Base-by-base conservation (phyloP, 345 rosid species). In the Firmiana major region DNA sequence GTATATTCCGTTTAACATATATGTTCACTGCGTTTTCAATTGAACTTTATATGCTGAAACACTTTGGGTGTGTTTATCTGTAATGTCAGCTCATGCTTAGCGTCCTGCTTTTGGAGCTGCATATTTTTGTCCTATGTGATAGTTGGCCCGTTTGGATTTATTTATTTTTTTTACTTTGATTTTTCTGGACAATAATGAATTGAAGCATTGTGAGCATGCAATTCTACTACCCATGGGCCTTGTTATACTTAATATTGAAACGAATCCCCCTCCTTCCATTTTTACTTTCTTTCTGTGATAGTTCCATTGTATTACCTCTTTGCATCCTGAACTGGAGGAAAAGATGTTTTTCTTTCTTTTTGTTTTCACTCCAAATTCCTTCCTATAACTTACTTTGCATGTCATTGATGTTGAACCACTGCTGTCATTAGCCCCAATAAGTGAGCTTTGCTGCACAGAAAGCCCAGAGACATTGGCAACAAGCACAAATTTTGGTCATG, bases 381-480 rank as follows among this genome's bases (percentile, higher is more conserved):
- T 38, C 4, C 38, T 19, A 1, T n/a, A 46, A 60, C 65, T 51
- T 46, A 79, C 10, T 26, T 34, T 71, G 63, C 42, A 0, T 76
- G 49, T 22, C 60, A 71, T 67, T 69, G 42, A 62, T 31, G 54
- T 17, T 55, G 74, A 57, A 49, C 63, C 26, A 13, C 21, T 83
- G 80, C 88, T 91, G 98, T 85, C 85, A n/a, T 70, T 91, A 71
- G 93, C 94, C 71, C 94, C 90, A 19, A 63, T 87, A 63, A 92
- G 97, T 21, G 83, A 89, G 76, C 28, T 91, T n/a, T 96, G 98
- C 79, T 71, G 80, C 63, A 75, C 84, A 3, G 79, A 80, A 90
- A 80, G 82, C 97, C 91, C 43, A 83, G 83, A 83, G 91, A 89
- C 64, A 75, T 21, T 21, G 81, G 54, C 75, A 12, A 69, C 76